Conservation (phyloP, 73 alveolate species). For the Tetrahymena malaccensis region DNA sequence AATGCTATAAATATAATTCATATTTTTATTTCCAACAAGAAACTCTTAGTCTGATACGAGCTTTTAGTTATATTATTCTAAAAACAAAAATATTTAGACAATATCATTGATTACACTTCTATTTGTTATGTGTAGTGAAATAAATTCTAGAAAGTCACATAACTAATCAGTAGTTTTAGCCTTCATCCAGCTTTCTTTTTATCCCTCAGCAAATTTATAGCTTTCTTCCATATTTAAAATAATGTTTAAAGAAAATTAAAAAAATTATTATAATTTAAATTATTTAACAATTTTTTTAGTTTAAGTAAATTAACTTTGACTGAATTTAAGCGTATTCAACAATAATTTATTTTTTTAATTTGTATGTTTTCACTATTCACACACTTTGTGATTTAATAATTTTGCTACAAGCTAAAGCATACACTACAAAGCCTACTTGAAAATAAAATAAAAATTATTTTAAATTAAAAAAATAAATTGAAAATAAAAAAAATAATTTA, state of each 20-base stretch:
- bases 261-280: too few relatives aligned
- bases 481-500: background rate
- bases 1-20: background rate
- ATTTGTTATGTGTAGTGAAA: background rate
- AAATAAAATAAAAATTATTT: too few relatives aligned
- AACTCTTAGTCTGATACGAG: background rate
- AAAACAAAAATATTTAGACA: background rate
- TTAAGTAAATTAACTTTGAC: background rate
- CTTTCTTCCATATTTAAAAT: background rate
- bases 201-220: background rate
- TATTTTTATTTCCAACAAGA: background rate
- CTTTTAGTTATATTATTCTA: background rate
- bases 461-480: too few relatives aligned
- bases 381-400: too few relatives aligned
- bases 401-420: too few relatives aligned
- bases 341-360: too few relatives aligned
- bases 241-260: too few relatives aligned
- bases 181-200: background rate
- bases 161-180: background rate
- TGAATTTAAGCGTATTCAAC: background rate
- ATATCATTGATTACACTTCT: background rate
- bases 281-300: background rate
- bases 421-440: too few relatives aligned
- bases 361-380: too few relatives aligned
- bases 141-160: background rate